These are phyloP conservation scores for Striga asiatica DNA, from an alignment of 257 asterid species.

Conservation along the genomic window DNA sequence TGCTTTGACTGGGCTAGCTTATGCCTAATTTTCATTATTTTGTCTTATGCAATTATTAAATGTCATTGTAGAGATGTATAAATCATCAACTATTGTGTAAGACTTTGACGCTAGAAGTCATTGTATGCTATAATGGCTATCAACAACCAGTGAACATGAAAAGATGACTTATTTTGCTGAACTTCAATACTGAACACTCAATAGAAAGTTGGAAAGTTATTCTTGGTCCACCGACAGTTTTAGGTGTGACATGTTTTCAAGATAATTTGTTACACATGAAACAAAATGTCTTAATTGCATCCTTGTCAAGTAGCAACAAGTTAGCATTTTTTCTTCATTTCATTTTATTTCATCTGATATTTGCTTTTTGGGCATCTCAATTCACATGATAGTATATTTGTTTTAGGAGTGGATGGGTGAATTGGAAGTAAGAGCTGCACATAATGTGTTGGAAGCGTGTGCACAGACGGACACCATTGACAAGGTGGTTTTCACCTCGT, in stretches of 20 bases:
- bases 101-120: background rate
- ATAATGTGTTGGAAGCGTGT: slow-evolving; percentile 93
- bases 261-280: too few relatives aligned
- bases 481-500: slow-evolving; percentile 78
- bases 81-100: too few relatives aligned
- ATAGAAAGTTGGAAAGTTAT: background rate
- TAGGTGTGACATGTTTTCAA: slow-evolving; percentile 6
- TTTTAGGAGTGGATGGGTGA: slow-evolving; percentile 77
- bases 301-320: too few relatives aligned
- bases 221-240: background rate
- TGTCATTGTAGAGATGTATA: too few relatives aligned
- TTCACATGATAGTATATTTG: background rate
- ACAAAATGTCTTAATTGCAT: too few relatives aligned
- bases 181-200: background rate
- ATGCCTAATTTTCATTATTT: background rate
- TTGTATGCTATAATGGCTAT: background rate
- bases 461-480: slow-evolving; percentile 78
- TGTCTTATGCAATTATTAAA: background rate
- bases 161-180: background rate
- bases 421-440: slow-evolving; percentile 92
- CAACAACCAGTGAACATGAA: background rate
- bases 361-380: background rate
- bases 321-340: too few relatives aligned
- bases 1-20: background rate
- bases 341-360: background rate